These are phyloP conservation scores for Hypsizygus marmoreus DNA, from an alignment of 768 basidiomycete genomes.

Conservation along the genomic window DNA sequence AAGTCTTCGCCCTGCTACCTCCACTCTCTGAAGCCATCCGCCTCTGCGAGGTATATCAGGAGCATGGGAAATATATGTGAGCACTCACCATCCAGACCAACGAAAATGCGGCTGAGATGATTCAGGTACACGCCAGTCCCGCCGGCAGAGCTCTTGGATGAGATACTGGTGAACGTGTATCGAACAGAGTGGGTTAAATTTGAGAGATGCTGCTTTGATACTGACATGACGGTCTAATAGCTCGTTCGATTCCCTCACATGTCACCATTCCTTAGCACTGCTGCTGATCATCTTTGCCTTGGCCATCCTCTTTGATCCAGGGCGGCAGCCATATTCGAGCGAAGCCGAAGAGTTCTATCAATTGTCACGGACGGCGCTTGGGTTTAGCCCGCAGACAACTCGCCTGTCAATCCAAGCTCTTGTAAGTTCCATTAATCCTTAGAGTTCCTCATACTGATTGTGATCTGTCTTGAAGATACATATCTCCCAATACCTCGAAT, in stretches of 20 bases:
- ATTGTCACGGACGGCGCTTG: constrained; percentile 54
- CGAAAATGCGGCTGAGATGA: neutral
- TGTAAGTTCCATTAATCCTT: constrained; percentile 36
- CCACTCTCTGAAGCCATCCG: constrained; percentile 58
- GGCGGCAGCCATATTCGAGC: constrained; percentile 45
- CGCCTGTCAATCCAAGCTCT: constrained; percentile 54
- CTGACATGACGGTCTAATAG: no score
- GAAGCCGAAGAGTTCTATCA: constrained; percentile 66
- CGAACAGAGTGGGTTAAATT: constrained; percentile 47
- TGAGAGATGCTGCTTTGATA: no score
- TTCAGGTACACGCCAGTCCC: constrained; percentile 56
- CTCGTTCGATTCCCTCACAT: constrained; percentile 37
- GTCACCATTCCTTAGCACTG: constrained; percentile 59
- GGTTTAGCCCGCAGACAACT: constrained; percentile 55
- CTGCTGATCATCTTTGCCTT: constrained; percentile 70
- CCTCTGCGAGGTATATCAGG: constrained; percentile 66
- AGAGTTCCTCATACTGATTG: neutral
- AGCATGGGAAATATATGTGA: constrained; percentile 61
- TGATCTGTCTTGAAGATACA: constrained; percentile 30
- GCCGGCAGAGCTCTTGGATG: constrained; percentile 56
- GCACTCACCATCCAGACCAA: constrained; percentile 15
- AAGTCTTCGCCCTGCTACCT: constrained; percentile 54
- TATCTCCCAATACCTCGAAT: constrained; percentile 53
- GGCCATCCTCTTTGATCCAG: constrained; percentile 61
- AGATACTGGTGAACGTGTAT: constrained; percentile 57